Evolutionary conservation across 345 rosid genomes (phyloP), one percentile per base, ranked within the genome.

Genomic region (Eucalyptus leucophloia): DNA sequence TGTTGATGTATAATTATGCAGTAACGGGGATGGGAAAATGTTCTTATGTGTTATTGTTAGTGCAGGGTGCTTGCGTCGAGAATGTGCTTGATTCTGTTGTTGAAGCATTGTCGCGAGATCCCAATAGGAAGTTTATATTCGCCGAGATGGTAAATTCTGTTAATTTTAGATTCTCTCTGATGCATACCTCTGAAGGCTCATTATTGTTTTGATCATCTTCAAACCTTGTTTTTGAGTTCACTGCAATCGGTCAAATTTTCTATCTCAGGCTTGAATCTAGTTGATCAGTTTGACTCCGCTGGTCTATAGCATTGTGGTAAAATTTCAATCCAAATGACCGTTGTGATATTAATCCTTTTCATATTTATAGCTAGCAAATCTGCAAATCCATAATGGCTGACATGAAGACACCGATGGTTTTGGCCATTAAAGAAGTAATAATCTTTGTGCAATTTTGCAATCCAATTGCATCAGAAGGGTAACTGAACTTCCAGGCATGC

Each of bases 31-130:
- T 86, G 37, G 80, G n/a, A 30, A 24, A 17, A 34, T 85, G 87
- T 53, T 86, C n/a, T 87, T 45, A 32, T 86, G 85, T 51, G 6
- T 60, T 86, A 30, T 62, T 89, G 49, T 56, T 90, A 67, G 58
- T 88, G 88, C 87, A 97, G 99, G 92, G 92, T 89, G 98, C 98
- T 91, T 95, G 99, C 88, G 98, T 97, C 86, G 94, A 96, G 94
- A 95, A 97, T 91, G 96, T 94, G 91, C 91, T 96, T 92, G 98
- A 96, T 89, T 97, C 98, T 1, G 96, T 95, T 51, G 92, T 96
- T 87, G 94, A 89, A 87, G 91, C 99, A 4, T 91, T 97, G 93
- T 94, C 69, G n/a, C 93, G 93, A 16, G 95, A 97, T 92, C 95
- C 97, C 15, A 95, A 95, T 90, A 93, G 99, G 93, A 97, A 94